A percentile compares a stretch with the other conserved stretches of the same genome.
Evolutionary conservation across 148 eudicot species (phyloP).

Genomic region (Gaultheria prostrata): DNA sequence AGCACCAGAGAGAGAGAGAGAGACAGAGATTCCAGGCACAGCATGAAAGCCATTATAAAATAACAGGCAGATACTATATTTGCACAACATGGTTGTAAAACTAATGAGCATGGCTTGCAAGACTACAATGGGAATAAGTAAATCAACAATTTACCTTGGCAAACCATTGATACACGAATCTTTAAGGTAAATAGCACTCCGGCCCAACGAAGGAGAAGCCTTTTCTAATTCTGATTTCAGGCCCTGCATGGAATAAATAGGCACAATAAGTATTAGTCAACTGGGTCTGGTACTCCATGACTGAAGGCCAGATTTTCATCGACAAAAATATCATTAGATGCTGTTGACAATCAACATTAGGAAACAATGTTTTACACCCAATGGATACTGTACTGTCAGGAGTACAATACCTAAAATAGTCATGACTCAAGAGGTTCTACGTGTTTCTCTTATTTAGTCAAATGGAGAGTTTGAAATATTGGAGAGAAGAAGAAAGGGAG

Average conservation of each 20-base stretch:
- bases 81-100: not conserved
- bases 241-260: constrained; percentile 46
- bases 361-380: not conserved
- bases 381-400: not conserved
- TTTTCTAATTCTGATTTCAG: constrained; percentile 87
- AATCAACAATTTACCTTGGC: constrained; percentile 58
- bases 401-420: not conserved
- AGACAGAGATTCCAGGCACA: not conserved
- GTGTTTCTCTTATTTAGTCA: not conserved
- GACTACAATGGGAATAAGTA: not conserved
- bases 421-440: not conserved
- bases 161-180: constrained; percentile 82
- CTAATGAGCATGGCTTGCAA: not conserved
- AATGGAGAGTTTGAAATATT: not conserved
- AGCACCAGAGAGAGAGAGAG: not conserved
- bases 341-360: not conserved
- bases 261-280: constrained; percentile 4
- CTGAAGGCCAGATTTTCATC: not conserved
- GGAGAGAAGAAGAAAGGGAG: not conserved
- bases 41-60: not conserved
- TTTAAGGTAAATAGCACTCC: constrained; percentile 79
- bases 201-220: constrained; percentile 82
- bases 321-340: not conserved
- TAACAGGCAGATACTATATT: not conserved
- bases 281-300: not conserved